Evolutionary conservation across 1,284 basidiomycete species (phyloP).

Genomic region (Rhodotorula sp.): DNA sequence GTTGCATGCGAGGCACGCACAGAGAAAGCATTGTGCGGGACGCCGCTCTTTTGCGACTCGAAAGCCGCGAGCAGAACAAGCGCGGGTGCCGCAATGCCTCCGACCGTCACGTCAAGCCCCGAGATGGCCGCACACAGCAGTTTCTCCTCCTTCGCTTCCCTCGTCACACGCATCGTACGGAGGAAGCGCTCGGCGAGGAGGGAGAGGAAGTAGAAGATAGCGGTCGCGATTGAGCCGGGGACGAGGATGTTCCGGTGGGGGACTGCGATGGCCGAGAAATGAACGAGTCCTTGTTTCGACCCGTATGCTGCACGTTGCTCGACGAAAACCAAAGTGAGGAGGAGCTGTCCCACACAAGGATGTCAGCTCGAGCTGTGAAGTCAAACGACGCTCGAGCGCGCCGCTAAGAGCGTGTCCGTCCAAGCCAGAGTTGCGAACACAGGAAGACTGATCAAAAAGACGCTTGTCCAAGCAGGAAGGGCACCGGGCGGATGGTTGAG

Average conservation of each 20-base stretch:
- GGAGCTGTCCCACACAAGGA: not conserved
- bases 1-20: no score
- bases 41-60: not conserved
- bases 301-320: not conserved
- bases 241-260: constrained; percentile 7
- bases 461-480: not conserved
- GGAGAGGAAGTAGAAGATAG: not conserved
- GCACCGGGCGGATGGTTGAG: no score
- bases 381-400: not conserved
- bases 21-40: constrained; percentile 1
- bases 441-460: not conserved
- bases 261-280: constrained; percentile 6
- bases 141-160: constrained; percentile 23
- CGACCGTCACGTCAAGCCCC: constrained; percentile 3
- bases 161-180: constrained; percentile 8
- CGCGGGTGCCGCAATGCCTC: not conserved
- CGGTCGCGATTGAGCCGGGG: constrained; percentile 2
- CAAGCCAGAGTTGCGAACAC: constrained; percentile 10
- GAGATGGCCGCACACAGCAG: constrained; percentile 16
- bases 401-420: not conserved
- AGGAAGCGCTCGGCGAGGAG: constrained; percentile 16
- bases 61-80: constrained; percentile 7
- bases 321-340: constrained; percentile 4
- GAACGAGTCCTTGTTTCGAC: not conserved
- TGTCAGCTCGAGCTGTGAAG: not conserved